Conservation (phyloP, 2,329 filamentous ascomycete genomes). For the Xylariaceae sp. region DNA sequence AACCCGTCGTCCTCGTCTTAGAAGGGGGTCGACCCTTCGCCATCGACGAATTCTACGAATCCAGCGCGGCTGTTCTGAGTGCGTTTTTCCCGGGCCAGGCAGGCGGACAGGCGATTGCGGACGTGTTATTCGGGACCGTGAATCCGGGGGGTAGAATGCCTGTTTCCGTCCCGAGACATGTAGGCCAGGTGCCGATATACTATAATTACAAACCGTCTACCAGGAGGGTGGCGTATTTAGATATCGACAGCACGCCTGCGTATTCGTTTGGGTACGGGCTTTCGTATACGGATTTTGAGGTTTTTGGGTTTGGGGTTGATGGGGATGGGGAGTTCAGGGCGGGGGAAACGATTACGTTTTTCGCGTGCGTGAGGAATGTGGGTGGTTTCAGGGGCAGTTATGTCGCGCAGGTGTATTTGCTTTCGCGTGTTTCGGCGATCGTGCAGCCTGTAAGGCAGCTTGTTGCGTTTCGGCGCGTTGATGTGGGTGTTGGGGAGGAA, state of each 20-base stretch:
- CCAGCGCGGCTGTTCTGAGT: slow-evolving; percentile 37
- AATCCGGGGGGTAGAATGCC: slow-evolving; percentile 35
- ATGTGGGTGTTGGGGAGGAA: slow-evolving; percentile 34
- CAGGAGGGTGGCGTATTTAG: slow-evolving; percentile 29
- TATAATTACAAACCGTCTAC: slow-evolving; percentile 34
- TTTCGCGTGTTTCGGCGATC: slow-evolving; percentile 37
- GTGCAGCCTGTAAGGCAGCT: slow-evolving; percentile 41
- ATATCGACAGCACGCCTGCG: slow-evolving; percentile 29
- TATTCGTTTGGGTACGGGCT: slow-evolving; percentile 36
- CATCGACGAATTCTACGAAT: slow-evolving; percentile 35
- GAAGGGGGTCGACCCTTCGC: slow-evolving; percentile 40
- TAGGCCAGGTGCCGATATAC: slow-evolving; percentile 34
- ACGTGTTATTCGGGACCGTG: slow-evolving; percentile 32
- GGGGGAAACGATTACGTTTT: slow-evolving; percentile 34
- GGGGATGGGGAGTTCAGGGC: slow-evolving; percentile 19
- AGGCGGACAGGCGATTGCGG: slow-evolving; percentile 34
- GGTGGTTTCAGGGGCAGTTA: slow-evolving; percentile 34
- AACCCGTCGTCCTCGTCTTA: slow-evolving; percentile 39
- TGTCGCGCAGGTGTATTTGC: slow-evolving; percentile 38
- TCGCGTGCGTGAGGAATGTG: slow-evolving; percentile 32
- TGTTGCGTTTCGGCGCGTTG: slow-evolving; percentile 38
- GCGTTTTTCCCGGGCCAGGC: slow-evolving; percentile 35
- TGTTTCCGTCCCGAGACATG: slow-evolving; percentile 32
- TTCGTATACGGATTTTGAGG: slow-evolving; percentile 32
- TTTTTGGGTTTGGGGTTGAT: slow-evolving; percentile 27